Base-by-base conservation (phyloP, 805 yeast genomes). In the Yamadazyma phyllophila region DNA sequence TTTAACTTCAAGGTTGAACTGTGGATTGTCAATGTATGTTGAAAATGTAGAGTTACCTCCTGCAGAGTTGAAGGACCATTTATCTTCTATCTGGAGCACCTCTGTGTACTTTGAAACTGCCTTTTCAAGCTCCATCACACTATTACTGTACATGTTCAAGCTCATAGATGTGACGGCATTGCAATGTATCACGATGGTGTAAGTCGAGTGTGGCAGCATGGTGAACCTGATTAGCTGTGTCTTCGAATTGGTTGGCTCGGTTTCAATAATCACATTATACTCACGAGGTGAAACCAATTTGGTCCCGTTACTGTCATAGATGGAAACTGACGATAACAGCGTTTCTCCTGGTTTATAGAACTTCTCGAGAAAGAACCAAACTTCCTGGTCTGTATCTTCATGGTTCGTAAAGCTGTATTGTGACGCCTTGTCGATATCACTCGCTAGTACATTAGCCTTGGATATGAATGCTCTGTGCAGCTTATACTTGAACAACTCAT, bases 21-120 rank as follows among this genome's bases (percentile, higher is more conserved):
- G 87, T 0, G 88, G 88, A 50, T 83, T 83, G 8, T 65, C 55
- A 15, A 76, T 55, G 52, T 71, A 83, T 0, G 74, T 60, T 6
- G 74, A 64, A 17, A 65, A 47, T 0, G 74, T 48, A 79, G 81
- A 78, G 52, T 71, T 77, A 0, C 89, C 88, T 2, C 87, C 88
- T 37, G 73, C 60, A 12, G 59, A 60, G 2, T 57, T 59, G 1
- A 61, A 52, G 9, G 60, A 60, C 88, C 88, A 83, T 20, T 56
- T 55, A 14, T 72, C 83, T 1, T 57, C 43, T 2, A 61, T 47
- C 2, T 59, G 55, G 2, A 53, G 44, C 1, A 47, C 38, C 17
- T 54, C 41, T 3, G 59, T 42, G 40, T 58, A 60, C 24, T 50
- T 48, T n/a, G 53, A 53, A 7, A 45, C 48, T 2, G 82, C 71